Evolutionary conservation across 495 filamentous ascomycete species (phyloP), one percentile per base, ranked within the genome.

Genomic region (Penicillium coprophilum): DNA sequence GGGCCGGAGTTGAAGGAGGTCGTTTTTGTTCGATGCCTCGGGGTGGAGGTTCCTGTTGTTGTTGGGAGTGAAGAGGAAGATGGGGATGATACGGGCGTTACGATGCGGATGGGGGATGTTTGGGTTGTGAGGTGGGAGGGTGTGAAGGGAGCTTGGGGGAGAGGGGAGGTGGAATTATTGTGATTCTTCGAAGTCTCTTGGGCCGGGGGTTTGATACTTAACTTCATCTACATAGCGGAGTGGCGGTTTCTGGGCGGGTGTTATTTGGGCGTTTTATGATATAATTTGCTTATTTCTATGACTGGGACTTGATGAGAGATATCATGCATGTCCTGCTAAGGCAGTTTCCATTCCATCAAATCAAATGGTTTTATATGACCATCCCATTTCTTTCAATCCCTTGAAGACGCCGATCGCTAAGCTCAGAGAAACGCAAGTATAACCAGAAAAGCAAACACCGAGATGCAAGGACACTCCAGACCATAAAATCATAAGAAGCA

Each of bases 61-160:
- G 71, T 80, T 55, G 80, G 78, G 17, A 75, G 75, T 6, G 86
- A 81, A 13, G 87, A 83, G 34, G 82, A 81, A 31, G 78, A 85
- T 27, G 72, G 68, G 45, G 76, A 80, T 77, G 74, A 50, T 85
- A 84, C 71, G 17, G 73, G 73, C 31, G 65, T 63, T 74, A 84
- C 58, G 55, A 83, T 92, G 70, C 78, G 77, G 61, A 89, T 85
- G 70, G 91, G 91, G 30, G 92, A 96, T 78, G 82, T 97, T 32
- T 86, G 88, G 60, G 90, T 96, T 65, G 80, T 93, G 21, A 77
- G 94, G 60, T 98, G 94, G 89, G 86, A 87, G 40, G 90, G 86
- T 43, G 85, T 96, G 4, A 90, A 80, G 63, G 76, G 77, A 45
- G 78, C 85, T 57, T 89, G 95, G 56, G 79, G 80, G 59, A 80